A percentile compares a stretch with the other conserved stretches of the same genome.
These are phyloP conservation scores for Sugiyamaella floridensis DNA, from an alignment of 805 yeast species.

Conservation along the genomic window DNA sequence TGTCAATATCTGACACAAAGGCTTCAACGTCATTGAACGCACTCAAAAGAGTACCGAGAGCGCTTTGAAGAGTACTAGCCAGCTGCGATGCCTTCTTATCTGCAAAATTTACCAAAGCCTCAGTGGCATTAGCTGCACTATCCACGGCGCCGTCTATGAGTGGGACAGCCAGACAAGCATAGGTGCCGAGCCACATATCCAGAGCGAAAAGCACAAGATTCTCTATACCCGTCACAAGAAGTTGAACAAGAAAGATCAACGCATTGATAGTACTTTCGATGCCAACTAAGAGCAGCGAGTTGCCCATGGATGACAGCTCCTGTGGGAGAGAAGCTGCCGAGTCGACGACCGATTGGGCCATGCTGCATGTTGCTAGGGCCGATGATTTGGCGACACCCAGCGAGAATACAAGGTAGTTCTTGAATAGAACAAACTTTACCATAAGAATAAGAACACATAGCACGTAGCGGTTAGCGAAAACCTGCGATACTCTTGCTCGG, in stretches of 20 bases:
- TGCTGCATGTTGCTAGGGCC: conserved; percentile 40
- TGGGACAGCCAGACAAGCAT: conserved; percentile 72
- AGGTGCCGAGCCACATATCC: conserved; percentile 77
- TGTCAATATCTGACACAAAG: conserved; percentile 46
- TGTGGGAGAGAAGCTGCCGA: conserved; percentile 45
- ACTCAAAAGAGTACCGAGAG: conserved; percentile 52
- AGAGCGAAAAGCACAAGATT: conserved; percentile 55
- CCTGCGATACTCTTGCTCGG: conserved; percentile 29
- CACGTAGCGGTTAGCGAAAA: conserved; percentile 53
- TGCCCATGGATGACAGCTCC: conserved; percentile 49
- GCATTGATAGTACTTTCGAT: conserved; percentile 45
- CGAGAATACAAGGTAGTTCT: conserved; percentile 38
- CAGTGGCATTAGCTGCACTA: conserved; percentile 68
- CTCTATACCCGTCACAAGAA: conserved; percentile 52
- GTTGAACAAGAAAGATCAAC: conserved; percentile 37
- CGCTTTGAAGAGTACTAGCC: conserved; percentile 59
- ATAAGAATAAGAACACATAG: conserved; percentile 43
- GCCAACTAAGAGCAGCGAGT: conserved; percentile 41
- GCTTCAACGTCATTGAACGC: conserved; percentile 50
- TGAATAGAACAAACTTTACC: conserved; percentile 55
- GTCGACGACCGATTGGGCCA: conserved; percentile 37
- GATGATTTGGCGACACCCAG: conserved; percentile 36
- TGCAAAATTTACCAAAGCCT: conserved; percentile 50
- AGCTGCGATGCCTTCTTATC: conserved; percentile 50
- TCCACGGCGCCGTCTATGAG: conserved; percentile 66